A percentile compares a stretch with the other conserved stretches of the same genome.
Evolutionary conservation across 1,139 yeast species (phyloP).

Genomic region (Maudiozyma humilis): DNA sequence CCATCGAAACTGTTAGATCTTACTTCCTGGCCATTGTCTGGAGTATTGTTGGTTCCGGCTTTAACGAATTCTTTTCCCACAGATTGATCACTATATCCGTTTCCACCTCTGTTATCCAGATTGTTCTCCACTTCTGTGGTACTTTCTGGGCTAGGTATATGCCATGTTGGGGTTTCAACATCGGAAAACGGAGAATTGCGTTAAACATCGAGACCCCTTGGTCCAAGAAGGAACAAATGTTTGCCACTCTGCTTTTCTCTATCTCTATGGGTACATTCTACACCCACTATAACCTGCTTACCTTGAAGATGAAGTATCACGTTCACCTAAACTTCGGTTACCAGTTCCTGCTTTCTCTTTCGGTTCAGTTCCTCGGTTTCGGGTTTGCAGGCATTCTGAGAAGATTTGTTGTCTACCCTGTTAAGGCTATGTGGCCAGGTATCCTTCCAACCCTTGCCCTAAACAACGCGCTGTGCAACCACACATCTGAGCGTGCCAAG

Average conservation of each 20-base stretch:
- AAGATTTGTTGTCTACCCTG: conserved; percentile 49
- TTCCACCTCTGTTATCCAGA: conserved; percentile 43
- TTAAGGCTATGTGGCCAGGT: conserved; percentile 50
- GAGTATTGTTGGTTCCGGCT: conserved; percentile 47
- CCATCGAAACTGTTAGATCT: conserved; percentile 50
- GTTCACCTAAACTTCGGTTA: conserved; percentile 41
- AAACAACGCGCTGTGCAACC: conserved; percentile 45
- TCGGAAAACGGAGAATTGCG: conserved; percentile 35
- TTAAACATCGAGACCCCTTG: conserved; percentile 53
- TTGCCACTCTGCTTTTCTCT: conserved; percentile 42
- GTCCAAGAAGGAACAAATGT: conserved; percentile 63
- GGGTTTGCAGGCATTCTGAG: conserved; percentile 58
- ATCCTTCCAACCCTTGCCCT: conserved; percentile 47
- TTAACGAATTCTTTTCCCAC: conserved; percentile 51
- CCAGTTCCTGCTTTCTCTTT: conserved; percentile 42
- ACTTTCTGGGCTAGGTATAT: conserved; percentile 33
- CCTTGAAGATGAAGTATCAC: conserved; percentile 39
- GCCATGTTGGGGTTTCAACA: conserved; percentile 43
- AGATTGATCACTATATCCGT: conserved; percentile 47
- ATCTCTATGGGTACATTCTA: conserved; percentile 39
- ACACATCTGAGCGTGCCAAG: conserved; percentile 41
- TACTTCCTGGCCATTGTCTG: conserved; percentile 49
- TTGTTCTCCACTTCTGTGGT: conserved; percentile 54
- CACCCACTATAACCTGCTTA: conserved; percentile 39
- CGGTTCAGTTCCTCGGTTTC: conserved; percentile 54